Percentiles rank a stretch among this genome's conserved stretches.
Conservation (phyloP, 2,329 filamentous ascomycete species). For the Ascochyta lentis region DNA sequence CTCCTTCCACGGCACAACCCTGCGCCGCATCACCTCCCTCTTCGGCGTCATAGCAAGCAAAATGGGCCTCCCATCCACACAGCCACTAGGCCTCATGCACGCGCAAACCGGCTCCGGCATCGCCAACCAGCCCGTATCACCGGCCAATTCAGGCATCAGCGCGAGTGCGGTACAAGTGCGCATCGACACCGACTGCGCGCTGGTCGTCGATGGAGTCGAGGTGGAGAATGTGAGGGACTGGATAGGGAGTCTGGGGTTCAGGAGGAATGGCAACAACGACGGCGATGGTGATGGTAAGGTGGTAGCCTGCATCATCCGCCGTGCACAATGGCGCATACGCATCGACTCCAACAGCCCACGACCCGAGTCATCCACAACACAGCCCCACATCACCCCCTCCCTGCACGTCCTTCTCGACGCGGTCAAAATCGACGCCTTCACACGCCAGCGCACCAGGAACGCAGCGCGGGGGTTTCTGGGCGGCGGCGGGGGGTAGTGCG, state of each 20-base stretch:
- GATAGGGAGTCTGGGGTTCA: conserved; percentile 24
- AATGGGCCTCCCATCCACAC: conserved; percentile 68
- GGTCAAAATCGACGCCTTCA: conserved; percentile 77
- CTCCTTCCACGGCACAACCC: conserved; percentile 76
- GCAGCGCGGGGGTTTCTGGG: conserved; percentile 67
- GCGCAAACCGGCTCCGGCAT: conserved; percentile 62
- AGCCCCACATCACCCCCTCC: conserved; percentile 34
- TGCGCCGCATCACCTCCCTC: conserved; percentile 72
- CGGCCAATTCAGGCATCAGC: conserved; percentile 72
- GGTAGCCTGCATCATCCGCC: conserved; percentile 41
- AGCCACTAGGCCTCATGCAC: conserved; percentile 72
- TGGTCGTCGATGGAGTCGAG: conserved; percentile 33
- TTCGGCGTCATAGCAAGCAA: conserved; percentile 84
- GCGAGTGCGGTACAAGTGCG: conserved; percentile 67
- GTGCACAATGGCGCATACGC: conserved; percentile 53
- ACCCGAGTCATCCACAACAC: conserved; percentile 29
- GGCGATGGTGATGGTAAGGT: conserved; percentile 21
- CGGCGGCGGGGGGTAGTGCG: too few relatives aligned
- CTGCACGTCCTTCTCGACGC: conserved; percentile 76
- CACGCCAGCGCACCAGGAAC: conserved; percentile 71
- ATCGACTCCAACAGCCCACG: conserved; percentile 56
- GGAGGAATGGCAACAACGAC: not conserved
- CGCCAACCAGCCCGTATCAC: conserved; percentile 66
- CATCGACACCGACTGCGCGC: conserved; percentile 28
- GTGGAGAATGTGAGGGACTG: conserved; percentile 28